phyloP scores from a whole-genome alignment of 1,139 yeast genomes.

The Geotrichum citri-aurantii region DNA sequence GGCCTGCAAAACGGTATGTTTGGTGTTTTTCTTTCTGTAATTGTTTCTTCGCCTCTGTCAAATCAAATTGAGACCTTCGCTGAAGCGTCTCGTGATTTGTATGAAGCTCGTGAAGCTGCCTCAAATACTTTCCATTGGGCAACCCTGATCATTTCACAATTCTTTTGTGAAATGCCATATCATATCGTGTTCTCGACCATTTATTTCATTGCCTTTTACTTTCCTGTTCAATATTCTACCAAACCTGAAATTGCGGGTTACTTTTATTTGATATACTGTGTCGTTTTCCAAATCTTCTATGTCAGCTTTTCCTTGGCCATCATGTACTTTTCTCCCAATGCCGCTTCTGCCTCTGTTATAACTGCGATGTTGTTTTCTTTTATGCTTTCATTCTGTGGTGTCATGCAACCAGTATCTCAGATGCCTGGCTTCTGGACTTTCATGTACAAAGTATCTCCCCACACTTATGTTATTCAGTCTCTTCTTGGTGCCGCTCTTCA shows the following conservation, averaged over 20 bases:
- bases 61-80: constrained; percentile 57
- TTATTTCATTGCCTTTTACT: constrained; percentile 51
- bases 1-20: constrained; percentile 52
- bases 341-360: too few species aligned
- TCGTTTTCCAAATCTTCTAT: too few species aligned
- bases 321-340: too few species aligned
- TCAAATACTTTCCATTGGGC: constrained; percentile 66
- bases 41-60: constrained; percentile 48
- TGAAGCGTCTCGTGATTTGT: constrained; percentile 49
- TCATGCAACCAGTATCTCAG: constrained; percentile 52
- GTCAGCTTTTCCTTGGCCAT: too few species aligned
- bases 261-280: constrained; percentile 53
- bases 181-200: constrained; percentile 47
- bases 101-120: constrained; percentile 56
- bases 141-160: constrained; percentile 45
- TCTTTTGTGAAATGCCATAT: constrained; percentile 52
- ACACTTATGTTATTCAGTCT: constrained; percentile 59
- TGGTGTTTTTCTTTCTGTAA: constrained; percentile 46
- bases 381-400: too few species aligned
- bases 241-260: constrained; percentile 48
- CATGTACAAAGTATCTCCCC: constrained; percentile 67
- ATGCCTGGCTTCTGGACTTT: constrained; percentile 63
- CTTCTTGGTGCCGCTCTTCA: constrained; percentile 50
- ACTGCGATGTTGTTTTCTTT: too few species aligned
- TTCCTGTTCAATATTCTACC: too few species aligned